These are phyloP conservation scores for Lyophyllum decastes DNA, from an alignment of 768 basidiomycete species.

Conservation along the genomic window DNA sequence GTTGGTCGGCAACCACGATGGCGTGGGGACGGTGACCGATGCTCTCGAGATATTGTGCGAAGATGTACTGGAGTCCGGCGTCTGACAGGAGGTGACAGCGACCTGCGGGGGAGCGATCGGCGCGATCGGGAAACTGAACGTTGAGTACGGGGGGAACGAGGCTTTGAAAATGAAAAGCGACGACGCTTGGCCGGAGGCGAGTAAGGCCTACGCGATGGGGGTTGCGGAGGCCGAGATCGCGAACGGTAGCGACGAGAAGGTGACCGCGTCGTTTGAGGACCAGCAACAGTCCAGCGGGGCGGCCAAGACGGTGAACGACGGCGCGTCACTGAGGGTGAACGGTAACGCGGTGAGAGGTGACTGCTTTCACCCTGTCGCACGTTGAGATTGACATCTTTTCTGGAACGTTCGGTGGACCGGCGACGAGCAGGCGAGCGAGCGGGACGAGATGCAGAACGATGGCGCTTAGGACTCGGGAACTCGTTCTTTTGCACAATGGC, in stretches of 20 bases:
- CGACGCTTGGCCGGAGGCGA: conserved; percentile 1
- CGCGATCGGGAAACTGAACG: not conserved
- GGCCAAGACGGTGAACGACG: not conserved
- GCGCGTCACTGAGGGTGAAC: conserved; percentile 4
- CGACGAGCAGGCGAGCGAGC: not conserved
- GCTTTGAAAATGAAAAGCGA: conserved; percentile 1
- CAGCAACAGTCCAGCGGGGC: not conserved
- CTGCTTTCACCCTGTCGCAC: not conserved
- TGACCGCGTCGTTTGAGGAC: not conserved
- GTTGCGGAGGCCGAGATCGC: conserved; percentile 2
- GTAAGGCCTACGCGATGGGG: not conserved
- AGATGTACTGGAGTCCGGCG: conserved; percentile 10
- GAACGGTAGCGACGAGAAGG: conserved; percentile 4
- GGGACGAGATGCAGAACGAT: not conserved
- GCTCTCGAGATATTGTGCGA: conserved; percentile 10
- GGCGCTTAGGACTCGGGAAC: conserved; percentile 5
- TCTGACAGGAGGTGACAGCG: not conserved
- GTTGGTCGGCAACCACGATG: not conserved
- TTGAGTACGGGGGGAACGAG: not conserved
- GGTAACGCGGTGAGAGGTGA: not conserved
- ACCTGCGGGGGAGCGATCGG: not conserved
- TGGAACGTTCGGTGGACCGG: not conserved
- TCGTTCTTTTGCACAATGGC: not conserved
- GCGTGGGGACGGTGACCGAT: not conserved
- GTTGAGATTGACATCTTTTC: not conserved